These are phyloP conservation scores for Boechera stricta DNA, from an alignment of 345 rosid species.

Conservation along the genomic window DNA sequence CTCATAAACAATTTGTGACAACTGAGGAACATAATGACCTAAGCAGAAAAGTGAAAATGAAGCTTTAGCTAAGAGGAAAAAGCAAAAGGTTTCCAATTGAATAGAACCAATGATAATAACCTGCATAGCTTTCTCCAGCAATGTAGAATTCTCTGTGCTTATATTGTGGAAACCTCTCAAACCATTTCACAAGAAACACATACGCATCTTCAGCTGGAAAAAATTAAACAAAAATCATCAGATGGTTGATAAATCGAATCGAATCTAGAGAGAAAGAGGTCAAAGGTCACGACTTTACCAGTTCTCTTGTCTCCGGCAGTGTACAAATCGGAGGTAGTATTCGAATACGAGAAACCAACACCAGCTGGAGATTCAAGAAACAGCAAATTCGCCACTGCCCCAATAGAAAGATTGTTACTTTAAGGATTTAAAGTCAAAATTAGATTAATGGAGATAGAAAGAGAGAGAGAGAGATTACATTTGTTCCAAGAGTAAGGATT, in stretches of 20 bases:
- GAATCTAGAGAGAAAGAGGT: not conserved
- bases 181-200: constrained; percentile 79
- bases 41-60: constrained; percentile 25
- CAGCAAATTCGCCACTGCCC: constrained; percentile 87
- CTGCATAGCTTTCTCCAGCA: constrained; percentile 97
- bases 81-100: not conserved
- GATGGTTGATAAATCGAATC: not conserved
- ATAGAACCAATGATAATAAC: constrained; percentile 38
- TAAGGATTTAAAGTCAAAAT: not conserved
- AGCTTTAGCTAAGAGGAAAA: constrained; percentile 10
- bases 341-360: constrained; percentile 92
- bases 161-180: constrained; percentile 95
- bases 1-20: constrained; percentile 77
- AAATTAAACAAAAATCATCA: constrained; percentile 20
- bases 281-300: constrained; percentile 49
- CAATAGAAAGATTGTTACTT: not conserved
- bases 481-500: constrained; percentile 87
- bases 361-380: constrained; percentile 98
- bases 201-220: constrained; percentile 90
- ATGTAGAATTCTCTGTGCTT: constrained; percentile 93
- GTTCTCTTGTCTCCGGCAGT: constrained; percentile 85
- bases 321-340: constrained; percentile 83
- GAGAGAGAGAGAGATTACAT: constrained; percentile 45
- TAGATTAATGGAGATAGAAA: not conserved
- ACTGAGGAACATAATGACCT: constrained; percentile 98